Evolutionary conservation across 78 protist species (phyloP).

Genomic region (Dictyostelium citrinum): DNA sequence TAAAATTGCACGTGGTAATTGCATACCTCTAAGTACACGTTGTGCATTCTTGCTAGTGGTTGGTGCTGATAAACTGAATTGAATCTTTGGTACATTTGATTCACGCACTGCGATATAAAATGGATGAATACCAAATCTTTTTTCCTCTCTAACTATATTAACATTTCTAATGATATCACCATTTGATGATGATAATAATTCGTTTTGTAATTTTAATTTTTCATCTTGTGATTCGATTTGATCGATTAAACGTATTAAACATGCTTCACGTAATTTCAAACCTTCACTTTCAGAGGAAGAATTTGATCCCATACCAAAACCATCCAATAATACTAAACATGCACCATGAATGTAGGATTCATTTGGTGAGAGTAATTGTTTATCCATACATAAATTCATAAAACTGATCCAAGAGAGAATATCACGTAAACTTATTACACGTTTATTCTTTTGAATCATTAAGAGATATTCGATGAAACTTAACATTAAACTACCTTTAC

Average conservation of each 20-base stretch:
- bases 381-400: constrained; percentile 52
- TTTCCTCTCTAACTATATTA: background rate
- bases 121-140: constrained; percentile 85
- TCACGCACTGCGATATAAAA: constrained; percentile 66
- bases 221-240: background rate
- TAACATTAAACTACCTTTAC: constrained; percentile 29
- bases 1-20: constrained; percentile 86
- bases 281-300: constrained; percentile 47
- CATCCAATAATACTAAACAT: constrained; percentile 93
- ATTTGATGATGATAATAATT: background rate
- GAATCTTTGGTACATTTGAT: background rate
- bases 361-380: background rate
- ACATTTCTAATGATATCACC: background rate
- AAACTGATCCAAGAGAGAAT: constrained; percentile 92
- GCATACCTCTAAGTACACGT: constrained; percentile 95
- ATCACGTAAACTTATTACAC: constrained; percentile 88
- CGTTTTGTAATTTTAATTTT: background rate
- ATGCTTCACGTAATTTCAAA: constrained; percentile 9
- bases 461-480: constrained; percentile 64
- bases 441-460: constrained; percentile 58
- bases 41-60: constrained; percentile 91
- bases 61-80: constrained; percentile 89
- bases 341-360: constrained; percentile 92
- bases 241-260: background rate
- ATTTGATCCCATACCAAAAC: constrained; percentile 76